A percentile compares a stretch with the other conserved stretches of the same genome.
Evolutionary conservation across 225 moss, liverwort and hornwort species (phyloP).

Genomic region (Marchantia polymorpha): DNA sequence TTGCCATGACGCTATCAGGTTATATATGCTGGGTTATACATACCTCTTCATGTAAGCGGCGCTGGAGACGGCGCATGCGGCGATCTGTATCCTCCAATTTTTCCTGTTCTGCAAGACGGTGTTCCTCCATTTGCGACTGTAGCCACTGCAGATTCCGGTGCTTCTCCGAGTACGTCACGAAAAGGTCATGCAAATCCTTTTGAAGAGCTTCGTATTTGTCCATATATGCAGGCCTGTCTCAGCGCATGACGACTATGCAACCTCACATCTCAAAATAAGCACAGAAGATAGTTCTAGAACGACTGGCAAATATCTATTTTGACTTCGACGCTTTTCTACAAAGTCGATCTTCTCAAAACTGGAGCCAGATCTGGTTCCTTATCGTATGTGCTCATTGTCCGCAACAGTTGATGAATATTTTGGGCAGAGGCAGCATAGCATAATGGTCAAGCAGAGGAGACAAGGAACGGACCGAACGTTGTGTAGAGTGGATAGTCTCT

Average conservation of each 20-base stretch:
- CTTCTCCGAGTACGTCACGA: constrained; percentile 50
- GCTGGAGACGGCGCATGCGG: constrained; percentile 44
- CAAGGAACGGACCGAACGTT: constrained; percentile 49
- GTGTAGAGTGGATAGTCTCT: constrained; percentile 51
- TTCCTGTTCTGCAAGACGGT: constrained; percentile 42
- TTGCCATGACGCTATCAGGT: not conserved
- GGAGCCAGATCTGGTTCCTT: not conserved
- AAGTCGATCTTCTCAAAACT: not conserved
- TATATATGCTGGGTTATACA: not conserved
- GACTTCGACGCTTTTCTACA: not conserved
- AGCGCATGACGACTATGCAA: not conserved
- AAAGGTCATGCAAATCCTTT: constrained; percentile 49
- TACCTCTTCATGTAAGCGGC: constrained; percentile 48
- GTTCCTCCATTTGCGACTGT: constrained; percentile 47
- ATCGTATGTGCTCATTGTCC: not conserved
- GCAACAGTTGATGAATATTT: not conserved
- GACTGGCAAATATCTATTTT: no score
- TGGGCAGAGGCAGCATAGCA: no score
- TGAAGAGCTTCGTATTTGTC: constrained; percentile 68
- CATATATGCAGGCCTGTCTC: constrained; percentile 59
- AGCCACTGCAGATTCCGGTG: constrained; percentile 65
- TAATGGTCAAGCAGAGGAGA: not conserved
- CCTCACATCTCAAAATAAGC: not conserved
- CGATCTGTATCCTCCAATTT: constrained; percentile 39
- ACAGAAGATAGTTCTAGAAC: not conserved